Conservation (phyloP, 2,329 filamentous ascomycete genomes). For the Hypocrella siamensis region DNA sequence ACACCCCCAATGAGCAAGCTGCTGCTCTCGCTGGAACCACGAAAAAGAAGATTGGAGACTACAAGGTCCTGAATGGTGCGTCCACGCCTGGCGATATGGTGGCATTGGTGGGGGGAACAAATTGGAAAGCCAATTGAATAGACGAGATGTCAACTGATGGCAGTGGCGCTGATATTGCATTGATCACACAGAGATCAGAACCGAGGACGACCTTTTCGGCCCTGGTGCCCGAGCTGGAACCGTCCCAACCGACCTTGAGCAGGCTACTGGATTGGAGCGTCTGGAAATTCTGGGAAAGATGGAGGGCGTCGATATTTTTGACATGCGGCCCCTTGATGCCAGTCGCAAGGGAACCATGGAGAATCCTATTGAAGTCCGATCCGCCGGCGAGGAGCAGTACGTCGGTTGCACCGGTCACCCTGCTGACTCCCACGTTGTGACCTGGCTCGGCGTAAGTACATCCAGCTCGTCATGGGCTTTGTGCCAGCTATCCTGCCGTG, state of each 20-base stretch:
- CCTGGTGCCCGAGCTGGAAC: constrained; percentile 71
- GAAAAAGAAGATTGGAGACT: constrained; percentile 29
- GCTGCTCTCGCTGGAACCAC: constrained; percentile 19
- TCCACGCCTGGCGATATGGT: constrained; percentile 7
- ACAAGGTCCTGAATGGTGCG: constrained; percentile 33
- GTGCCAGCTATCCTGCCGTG: not conserved
- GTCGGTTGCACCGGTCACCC: constrained; percentile 90
- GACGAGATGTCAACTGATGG: not conserved
- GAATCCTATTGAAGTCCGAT: constrained; percentile 79
- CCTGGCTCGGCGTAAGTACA: constrained; percentile 71
- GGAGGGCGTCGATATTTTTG: constrained; percentile 94
- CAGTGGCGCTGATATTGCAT: constrained; percentile 7
- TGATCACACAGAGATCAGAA: constrained; percentile 56
- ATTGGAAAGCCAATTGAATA: not conserved
- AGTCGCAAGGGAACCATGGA: constrained; percentile 83
- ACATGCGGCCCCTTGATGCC: constrained; percentile 91
- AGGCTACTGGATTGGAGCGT: constrained; percentile 94
- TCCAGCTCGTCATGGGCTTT: not conserved
- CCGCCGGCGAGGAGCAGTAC: constrained; percentile 91
- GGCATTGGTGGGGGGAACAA: not conserved
- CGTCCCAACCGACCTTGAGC: constrained; percentile 86
- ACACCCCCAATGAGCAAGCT: constrained; percentile 20
- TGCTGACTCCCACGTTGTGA: constrained; percentile 77
- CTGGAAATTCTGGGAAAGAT: constrained; percentile 98
- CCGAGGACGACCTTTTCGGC: constrained; percentile 65